Percentiles rank a stretch among this genome's conserved stretches.
phyloP scores from a whole-genome alignment of 2,329 filamentous ascomycete species.

The Diplodia mutila region DNA sequence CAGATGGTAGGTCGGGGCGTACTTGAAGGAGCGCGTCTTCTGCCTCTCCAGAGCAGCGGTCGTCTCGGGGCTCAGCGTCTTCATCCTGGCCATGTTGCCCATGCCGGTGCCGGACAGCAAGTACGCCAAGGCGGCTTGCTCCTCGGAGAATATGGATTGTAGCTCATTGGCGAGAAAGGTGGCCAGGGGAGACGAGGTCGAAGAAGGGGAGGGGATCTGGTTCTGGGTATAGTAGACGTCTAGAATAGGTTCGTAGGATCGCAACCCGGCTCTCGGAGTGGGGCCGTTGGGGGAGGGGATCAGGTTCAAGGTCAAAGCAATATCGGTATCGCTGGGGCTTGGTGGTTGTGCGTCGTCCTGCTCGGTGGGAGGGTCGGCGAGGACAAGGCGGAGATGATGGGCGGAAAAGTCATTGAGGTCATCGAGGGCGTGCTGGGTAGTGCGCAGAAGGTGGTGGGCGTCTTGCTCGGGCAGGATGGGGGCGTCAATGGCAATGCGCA shows the following conservation, averaged over 20 bases:
- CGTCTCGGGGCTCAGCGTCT: slow-evolving; percentile 53
- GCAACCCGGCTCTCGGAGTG: slow-evolving; percentile 64
- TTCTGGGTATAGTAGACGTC: slow-evolving; percentile 77
- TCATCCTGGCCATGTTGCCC: slow-evolving; percentile 50
- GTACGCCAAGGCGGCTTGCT: slow-evolving; percentile 74
- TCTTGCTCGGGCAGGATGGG: slow-evolving; percentile 68
- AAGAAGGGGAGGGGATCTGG: slow-evolving; percentile 67
- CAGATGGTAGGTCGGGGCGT: slow-evolving; percentile 90
- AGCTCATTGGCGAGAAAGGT: slow-evolving; percentile 79
- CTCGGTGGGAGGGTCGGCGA: slow-evolving; percentile 44
- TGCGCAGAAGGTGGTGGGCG: slow-evolving; percentile 71
- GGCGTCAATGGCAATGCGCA: slow-evolving; percentile 78
- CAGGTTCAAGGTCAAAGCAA: slow-evolving; percentile 73
- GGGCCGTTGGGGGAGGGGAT: slow-evolving; percentile 60
- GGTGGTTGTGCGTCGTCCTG: neutral
- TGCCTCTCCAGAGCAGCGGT: slow-evolving; percentile 64
- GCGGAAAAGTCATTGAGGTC: slow-evolving; percentile 83
- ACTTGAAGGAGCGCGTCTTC: slow-evolving; percentile 83
- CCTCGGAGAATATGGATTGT: slow-evolving; percentile 79
- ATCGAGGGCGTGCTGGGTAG: slow-evolving; percentile 86
- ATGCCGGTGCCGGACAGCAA: slow-evolving; percentile 51
- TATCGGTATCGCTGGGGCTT: slow-evolving; percentile 47
- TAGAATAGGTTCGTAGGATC: slow-evolving; percentile 70
- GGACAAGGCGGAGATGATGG: slow-evolving; percentile 76
- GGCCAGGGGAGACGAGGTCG: slow-evolving; percentile 73